Evolutionary conservation across 2,329 filamentous ascomycete species (phyloP).

Genomic region (Aspergillus clavatus): DNA sequence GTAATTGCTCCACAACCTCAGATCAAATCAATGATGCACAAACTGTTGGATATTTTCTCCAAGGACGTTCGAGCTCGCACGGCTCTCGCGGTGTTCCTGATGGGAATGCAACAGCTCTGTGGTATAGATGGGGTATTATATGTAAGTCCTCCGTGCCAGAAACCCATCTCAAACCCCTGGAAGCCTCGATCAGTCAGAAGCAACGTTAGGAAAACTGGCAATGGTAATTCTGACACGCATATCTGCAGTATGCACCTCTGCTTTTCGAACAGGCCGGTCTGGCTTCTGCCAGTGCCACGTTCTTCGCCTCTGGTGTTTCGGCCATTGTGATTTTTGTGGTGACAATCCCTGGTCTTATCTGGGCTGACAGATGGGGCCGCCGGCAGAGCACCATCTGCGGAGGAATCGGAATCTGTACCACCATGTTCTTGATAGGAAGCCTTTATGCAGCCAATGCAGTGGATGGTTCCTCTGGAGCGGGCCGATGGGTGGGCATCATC

Average conservation of each 20-base stretch:
- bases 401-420: slow-evolving; percentile 46
- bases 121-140: slow-evolving; percentile 62
- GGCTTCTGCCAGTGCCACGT: slow-evolving; percentile 49
- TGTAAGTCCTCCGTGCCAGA: slow-evolving; percentile 33
- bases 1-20: slow-evolving; percentile 5
- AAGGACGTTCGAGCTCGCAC: slow-evolving; percentile 47
- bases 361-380: slow-evolving; percentile 55
- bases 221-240: not conserved
- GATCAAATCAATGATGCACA: slow-evolving; percentile 12
- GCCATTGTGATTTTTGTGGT: slow-evolving; percentile 55
- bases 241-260: slow-evolving; percentile 52
- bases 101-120: slow-evolving; percentile 56
- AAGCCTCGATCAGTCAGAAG: too few species aligned
- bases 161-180: not conserved
- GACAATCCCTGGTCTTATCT: slow-evolving; percentile 53
- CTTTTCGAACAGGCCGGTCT: slow-evolving; percentile 59
- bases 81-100: slow-evolving; percentile 51
- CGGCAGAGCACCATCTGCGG: slow-evolving; percentile 51
- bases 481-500: slow-evolving; percentile 29
- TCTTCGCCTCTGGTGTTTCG: slow-evolving; percentile 59
- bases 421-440: slow-evolving; percentile 33
- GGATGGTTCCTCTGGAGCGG: slow-evolving; percentile 23
- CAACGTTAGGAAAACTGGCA: too few species aligned
- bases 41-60: slow-evolving; percentile 30
- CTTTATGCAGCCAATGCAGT: slow-evolving; percentile 31